Base-by-base conservation (phyloP, 306 rosid genomes). In the Mimosa bimucronata region DNA sequence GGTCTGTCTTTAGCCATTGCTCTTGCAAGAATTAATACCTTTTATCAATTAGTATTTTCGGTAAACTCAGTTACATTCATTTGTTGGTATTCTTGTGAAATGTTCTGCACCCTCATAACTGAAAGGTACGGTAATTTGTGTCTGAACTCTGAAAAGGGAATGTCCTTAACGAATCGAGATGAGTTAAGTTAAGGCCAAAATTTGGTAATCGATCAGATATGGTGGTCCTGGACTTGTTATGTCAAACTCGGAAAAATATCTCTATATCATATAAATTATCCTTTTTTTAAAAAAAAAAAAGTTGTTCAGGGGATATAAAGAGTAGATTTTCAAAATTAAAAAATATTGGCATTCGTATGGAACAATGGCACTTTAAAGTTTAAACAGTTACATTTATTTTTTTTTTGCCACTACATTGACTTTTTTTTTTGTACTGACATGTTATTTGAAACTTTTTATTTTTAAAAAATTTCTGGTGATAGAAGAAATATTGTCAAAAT, bases 41-140 rank as follows among this genome's bases (percentile, higher is more conserved):
- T 23, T 30, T 48, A 28, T 16, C 3, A 31, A 66, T 48, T 45
- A 50, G 34, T 4, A 29, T 50, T 6, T n/a, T 31, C 52, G 64
- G 44, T 50, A 19, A 50, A 60, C 73, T 77, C 50, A n/a, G 66
- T 77, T 46, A 52, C 28, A n/a, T 53, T 26, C 19, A 42, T 42
- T 71, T 57, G 30, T 70, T 40, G 46, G 30, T 40, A 14, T 14
- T 23, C 61, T 5, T 62, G 15, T 14, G 31, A 34, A 48, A 3
- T 9, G 2, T 18, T 52, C 53, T 1, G 28, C 53, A 48, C 29
- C 26, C 6, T 18, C 21, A n/a, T 68, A 46, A 48, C 34, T 46
- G 76, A 72, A 48, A 46, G 42, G 18, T n/a, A 30, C 45, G 21
- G 30, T 50, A 34, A 29, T 72, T 50, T 4, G 15, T 46, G 60